Evolutionary conservation across 495 filamentous ascomycete genomes (phyloP), one percentile per base, ranked within the genome.

Genomic region (Talaromyces ruber): DNA sequence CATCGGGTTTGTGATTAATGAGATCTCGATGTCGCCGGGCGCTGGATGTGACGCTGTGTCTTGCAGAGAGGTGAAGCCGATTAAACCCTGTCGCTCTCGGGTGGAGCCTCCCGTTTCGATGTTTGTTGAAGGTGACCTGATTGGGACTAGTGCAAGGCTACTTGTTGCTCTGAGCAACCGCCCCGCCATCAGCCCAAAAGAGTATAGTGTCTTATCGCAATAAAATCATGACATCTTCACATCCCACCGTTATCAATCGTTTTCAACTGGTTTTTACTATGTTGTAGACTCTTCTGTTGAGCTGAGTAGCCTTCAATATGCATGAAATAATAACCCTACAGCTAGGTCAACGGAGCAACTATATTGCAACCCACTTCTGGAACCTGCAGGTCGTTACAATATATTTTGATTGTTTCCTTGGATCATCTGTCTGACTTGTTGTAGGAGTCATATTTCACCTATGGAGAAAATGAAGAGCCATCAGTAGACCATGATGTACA

Each of bases 321-420:
- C 92, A 95, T 76, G 94, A 99, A 71, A 92, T 98, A 63, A 81
- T 99, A 61, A 97, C 94, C 1, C 76, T 98, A 50, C 94, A 99
- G 76, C 83, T 98, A 59, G 94, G 94, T 43, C 90, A 96, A 67
- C 86, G 87, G 69, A 89, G 87, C 67, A 99, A 99, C 76, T 96
- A 97, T 67, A 72, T 97, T 28, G 92, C 88, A n/a, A 96, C 91
- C 0, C 94, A 99, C 77, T 98, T 96, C 71, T 99, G 95, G 95
- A 99, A 99, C 67, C 81, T 91, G 28, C 93, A 97, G 79, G 87
- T 89, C 77, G 14, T 21, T 25, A 16, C 57, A 65, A 45, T 2
- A 47, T 62, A 34, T 25, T 6, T 58, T 28, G 29, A 25, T 18
- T 34, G n/a, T n/a, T 2, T 50, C 43, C 39, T 39, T 18, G 26